Evolutionary conservation across 23 red algal genomes (phyloP), one percentile per base, ranked within the genome.

Genomic region (Gracilaria caudata): DNA sequence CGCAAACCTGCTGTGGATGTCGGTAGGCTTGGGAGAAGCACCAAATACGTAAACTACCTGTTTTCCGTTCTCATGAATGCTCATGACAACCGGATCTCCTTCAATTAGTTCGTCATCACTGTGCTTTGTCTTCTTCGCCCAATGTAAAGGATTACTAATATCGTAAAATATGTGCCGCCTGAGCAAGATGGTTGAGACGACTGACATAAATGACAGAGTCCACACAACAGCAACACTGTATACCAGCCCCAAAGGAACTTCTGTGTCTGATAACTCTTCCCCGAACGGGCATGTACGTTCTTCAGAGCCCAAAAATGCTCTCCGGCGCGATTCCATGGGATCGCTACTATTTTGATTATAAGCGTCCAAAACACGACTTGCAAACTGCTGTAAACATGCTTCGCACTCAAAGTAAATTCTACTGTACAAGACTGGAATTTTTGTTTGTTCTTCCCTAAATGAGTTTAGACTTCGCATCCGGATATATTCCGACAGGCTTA

Each of bases 101-200:
- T 61, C n/a, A n/a, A 61, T 29, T 20, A 29, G 57, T 29, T 61
- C 7, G 19, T 61, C 57, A 61, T n/a, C 26, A 7, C 57, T 61
- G 57, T 29, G 57, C n/a, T 61, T 25, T 6, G 57, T 61, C 26
- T 29, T n/a, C 57, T 61, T 61, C 4, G 57, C 57, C 57, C 57
- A 61, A 29, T 61, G 57, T 25, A 61, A n/a, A 7, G 57, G 57
- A 20, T 61, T 61, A 61, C 57, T 61, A 61, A 61, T 61, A 29
- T 61, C 57, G 57, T 61, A 61, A 29, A 61, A 61, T 61, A 61
- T 29, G 57, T 29, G 57, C 20, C 57, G 57, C 19, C n/a, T 25
- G 19, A 61, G 57, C 57, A 61, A 61, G 57, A 61, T n/a, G 26
- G 57, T 61, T 29, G 26, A 4, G 4, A 29, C 5, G 26, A 25